Base-by-base conservation (phyloP, 2,329 filamentous ascomycete species). In the Aspergillus sp. region DNA sequence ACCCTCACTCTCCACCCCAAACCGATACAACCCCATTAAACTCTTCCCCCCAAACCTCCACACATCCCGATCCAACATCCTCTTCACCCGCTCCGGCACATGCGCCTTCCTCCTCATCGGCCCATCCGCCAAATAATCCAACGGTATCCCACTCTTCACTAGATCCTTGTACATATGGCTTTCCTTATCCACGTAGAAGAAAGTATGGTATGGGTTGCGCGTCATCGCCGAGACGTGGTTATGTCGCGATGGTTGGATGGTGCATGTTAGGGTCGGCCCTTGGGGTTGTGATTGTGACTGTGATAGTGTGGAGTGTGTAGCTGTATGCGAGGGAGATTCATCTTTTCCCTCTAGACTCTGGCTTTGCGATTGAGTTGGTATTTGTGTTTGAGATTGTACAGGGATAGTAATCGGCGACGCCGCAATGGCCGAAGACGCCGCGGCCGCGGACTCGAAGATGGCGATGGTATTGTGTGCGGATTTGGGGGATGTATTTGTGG, bases 361-460 rank as follows among this genome's bases (percentile, higher is more conserved):
- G 32, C n/a, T 23, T 13, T 30, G 41, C 3, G 27, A 10, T 30
- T 30, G 27, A 10, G 1, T 30, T 30, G 0, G 10, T 30, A 3
- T 30, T 30, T 30, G 27, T 30, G 27, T 30, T 30, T 17, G 52
- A 17, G 8, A n/a, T 30, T n/a, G 27, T 21, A 11, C 36, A 11
- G 8, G 57, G 10, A 13, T 36, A 41, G 57, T 21, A 21, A n/a
- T 57, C 17, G 65, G 74, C 0, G 75, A 76, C 3, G 75, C 66
- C 8, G 67, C 62, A 54, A 75, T 64, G 11, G 76, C 76, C 42
- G 66, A 63, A 3, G 67, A 54, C 3, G 76, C 76, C 30, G 76
- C 67, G n/a, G 73, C 65, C n/a, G 66, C 30, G 11, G 71, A 69
- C 32, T 75, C 76, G 62, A 76, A 78, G 48, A 78, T 76, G 5